phyloP scores from a whole-genome alignment of 2,329 filamentous ascomycete species.

The Tolypocladium guangdongense region DNA sequence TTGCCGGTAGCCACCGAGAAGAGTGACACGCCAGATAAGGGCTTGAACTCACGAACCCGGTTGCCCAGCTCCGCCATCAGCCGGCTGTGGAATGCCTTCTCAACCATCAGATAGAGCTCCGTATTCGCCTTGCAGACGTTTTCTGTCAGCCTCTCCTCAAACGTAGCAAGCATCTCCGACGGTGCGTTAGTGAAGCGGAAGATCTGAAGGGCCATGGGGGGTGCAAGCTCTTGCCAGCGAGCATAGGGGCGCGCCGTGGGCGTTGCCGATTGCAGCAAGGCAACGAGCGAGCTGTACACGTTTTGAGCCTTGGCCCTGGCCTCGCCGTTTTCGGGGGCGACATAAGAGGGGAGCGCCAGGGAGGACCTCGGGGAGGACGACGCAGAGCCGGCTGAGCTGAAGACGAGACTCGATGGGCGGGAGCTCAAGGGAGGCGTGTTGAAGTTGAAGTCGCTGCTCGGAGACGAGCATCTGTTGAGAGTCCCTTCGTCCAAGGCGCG shows the following conservation, averaged over 20 bases:
- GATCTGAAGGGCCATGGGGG: slow-evolving; percentile 45
- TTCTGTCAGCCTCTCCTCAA: slow-evolving; percentile 38
- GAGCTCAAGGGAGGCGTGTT: slow-evolving; percentile 31
- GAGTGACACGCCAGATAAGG: slow-evolving; percentile 39
- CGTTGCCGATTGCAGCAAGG: slow-evolving; percentile 41
- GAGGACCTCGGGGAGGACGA: slow-evolving; percentile 41
- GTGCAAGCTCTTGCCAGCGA: slow-evolving; percentile 42
- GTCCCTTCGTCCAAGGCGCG: slow-evolving; percentile 18
- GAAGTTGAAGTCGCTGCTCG: slow-evolving; percentile 33
- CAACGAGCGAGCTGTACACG: slow-evolving; percentile 42
- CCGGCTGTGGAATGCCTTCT: slow-evolving; percentile 36
- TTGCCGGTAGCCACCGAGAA: slow-evolving; percentile 45
- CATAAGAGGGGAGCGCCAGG: slow-evolving; percentile 26
- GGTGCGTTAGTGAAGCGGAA: slow-evolving; percentile 45
- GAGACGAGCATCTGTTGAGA: slow-evolving; percentile 7
- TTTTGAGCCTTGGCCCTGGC: slow-evolving; percentile 33
- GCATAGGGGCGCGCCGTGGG: slow-evolving; percentile 28
- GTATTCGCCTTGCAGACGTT: slow-evolving; percentile 32
- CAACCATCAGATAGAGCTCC: slow-evolving; percentile 35
- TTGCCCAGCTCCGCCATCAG: slow-evolving; percentile 36
- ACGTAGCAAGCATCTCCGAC: slow-evolving; percentile 31
- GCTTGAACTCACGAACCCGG: slow-evolving; percentile 41
- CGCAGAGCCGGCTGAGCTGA: slow-evolving; percentile 37
- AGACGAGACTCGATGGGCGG: slow-evolving; percentile 40
- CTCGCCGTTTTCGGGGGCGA: slow-evolving; percentile 26